These are phyloP conservation scores for Nannochloris sp. DNA, from an alignment of 139 green algal genomes.

Conservation along the genomic window DNA sequence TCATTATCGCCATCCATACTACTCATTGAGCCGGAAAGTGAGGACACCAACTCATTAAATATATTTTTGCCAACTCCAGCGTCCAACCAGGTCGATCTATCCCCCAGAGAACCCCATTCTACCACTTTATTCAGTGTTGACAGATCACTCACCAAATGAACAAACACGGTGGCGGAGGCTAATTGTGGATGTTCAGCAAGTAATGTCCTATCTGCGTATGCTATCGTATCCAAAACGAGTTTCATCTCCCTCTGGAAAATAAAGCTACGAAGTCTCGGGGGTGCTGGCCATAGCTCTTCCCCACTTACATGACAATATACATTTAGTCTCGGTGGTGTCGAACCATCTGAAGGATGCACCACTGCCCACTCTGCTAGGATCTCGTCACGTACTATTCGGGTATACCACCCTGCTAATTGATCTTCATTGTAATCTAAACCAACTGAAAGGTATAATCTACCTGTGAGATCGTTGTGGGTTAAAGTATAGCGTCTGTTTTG, in stretches of 20 bases:
- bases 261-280: conserved; percentile 71
- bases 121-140: conserved; percentile 51
- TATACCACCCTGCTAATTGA: conserved; percentile 75
- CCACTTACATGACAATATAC: conserved; percentile 88
- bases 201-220: conserved; percentile 58
- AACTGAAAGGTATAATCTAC: conserved; percentile 65
- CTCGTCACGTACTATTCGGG: conserved; percentile 60
- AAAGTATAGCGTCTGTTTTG: conserved; percentile 70
- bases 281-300: conserved; percentile 72
- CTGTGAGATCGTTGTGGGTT: conserved; percentile 89
- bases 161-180: conserved; percentile 44
- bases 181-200: conserved; percentile 39
- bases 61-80: background rate
- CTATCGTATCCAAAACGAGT: conserved; percentile 76
- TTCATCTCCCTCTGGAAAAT: conserved; percentile 89
- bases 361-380: conserved; percentile 74
- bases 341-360: background rate
- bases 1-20: background rate
- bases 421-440: conserved; percentile 64
- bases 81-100: conserved; percentile 44
- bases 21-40: background rate
- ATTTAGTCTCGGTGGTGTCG: conserved; percentile 43
- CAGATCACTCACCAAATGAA: conserved; percentile 67
- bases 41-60: background rate
- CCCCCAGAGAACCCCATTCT: conserved; percentile 56